Base-by-base conservation (phyloP, 2,329 filamentous ascomycete genomes). In the Teratosphaeria viscida region DNA sequence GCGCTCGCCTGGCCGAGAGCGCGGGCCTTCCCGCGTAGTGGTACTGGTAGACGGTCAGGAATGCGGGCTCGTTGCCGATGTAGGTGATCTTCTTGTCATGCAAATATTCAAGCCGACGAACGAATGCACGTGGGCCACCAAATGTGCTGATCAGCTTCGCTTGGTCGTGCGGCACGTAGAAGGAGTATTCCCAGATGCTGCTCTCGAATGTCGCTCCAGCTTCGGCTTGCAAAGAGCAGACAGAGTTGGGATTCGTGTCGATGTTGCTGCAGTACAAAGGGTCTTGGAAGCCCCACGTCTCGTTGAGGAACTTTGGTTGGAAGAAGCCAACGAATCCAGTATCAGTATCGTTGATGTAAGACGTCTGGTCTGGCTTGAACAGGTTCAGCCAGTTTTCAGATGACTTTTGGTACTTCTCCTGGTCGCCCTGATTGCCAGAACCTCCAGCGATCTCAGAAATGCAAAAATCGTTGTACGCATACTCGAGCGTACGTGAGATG, bases 361-460 rank as follows among this genome's bases (percentile, higher is more conserved):
- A 82, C 0, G 75, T 76, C 53, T 83, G 78, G 54, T 81, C 70
- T 0, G 79, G 68, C 68, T 89, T 85, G 85, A 85, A 90, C 64
- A 89, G 85, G 67, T 88, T 88, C 16, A 83, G 79, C 87, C 87
- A 90, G 66, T 88, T 85, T 10, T 80, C 77, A 0, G 84, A 86
- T 8, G 86, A 81, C 54, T 79, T 74, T 29, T 88, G 75, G 64
- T 89, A 89, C 57, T 78, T 85, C 2, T 73, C 62, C 3, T 82
- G 80, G 52, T 85, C 82, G 0, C 73, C 72, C 0, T 66, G 59
- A 54, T 80, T 79, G 1, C 76, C 78, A 2, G 88, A 72, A 0
- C 85, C 85, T 1, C 67, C 71, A 2, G 87, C 87, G 11, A 90
- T 83, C 67, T 86, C 82, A 61, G 83, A 81, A 2, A 90, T 73